Base-by-base conservation (phyloP, 2,329 filamentous ascomycete species). In the Paraphaeosphaeria minitans region DNA sequence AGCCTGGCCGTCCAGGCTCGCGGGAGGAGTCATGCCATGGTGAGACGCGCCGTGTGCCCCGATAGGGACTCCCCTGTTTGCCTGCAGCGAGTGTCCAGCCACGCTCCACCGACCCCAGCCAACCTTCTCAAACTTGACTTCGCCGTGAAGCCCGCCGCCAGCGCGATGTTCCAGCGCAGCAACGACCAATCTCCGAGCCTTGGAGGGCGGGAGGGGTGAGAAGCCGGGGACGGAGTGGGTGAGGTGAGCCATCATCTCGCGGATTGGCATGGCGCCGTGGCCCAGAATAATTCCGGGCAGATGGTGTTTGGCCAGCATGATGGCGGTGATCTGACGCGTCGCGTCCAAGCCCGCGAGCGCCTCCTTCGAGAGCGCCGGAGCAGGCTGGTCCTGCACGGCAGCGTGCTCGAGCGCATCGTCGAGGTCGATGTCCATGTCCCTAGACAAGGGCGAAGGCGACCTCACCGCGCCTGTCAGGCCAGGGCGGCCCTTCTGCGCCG, bases 91-190 rank as follows among this genome's bases (percentile, higher is more conserved):
- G 12, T 72, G 69, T 47, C 66, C 69, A n/a, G 69, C 71, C 19
- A 74, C 95, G 77, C 96, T 91, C 94, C 94, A 99, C 66, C 93
- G 88, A 59, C 95, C 95, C 94, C 94, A 98, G 72, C 94, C 94
- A 59, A 97, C 92, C 83, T 98, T 98, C 77, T 96, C 91, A 74
- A 96, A 98, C 73, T 89, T 84, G 69, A 95, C 89, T 67, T 92
- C 88, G 65, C 89, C 88, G 62, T 88, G 83, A 61, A 85, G 74
- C 49, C 82, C 83, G 56, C 82, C 84, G 48, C 80, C 82, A n/a
- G 82, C 81, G 68, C 91, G 89, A 68, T 91, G 90, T 80, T 98
- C 94, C 66, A 98, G 80, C 60, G 93, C 94, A 59, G 89, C 90
- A n/a, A 97, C 94, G 5, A 98, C 93, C 59, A 98, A 81, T 76